These are phyloP conservation scores for Annulohypoxylon moriforme DNA, from an alignment of 495 filamentous ascomycete genomes.

Conservation along the genomic window DNA sequence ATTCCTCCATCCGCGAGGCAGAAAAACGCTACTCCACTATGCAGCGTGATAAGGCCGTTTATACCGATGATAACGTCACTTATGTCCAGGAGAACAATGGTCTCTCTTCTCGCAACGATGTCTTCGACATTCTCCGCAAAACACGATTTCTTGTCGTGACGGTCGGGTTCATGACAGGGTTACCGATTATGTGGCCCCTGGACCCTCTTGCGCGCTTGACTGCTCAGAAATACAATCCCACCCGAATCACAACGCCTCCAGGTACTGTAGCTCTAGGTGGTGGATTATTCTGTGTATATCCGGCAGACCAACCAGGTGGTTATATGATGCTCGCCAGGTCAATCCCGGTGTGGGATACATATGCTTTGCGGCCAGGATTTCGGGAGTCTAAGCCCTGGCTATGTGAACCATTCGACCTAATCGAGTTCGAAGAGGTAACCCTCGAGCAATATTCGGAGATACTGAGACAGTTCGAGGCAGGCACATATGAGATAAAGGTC, in stretches of 20 bases:
- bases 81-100: constrained; percentile 70
- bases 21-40: constrained; percentile 68
- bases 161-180: constrained; percentile 68
- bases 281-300: constrained; percentile 65
- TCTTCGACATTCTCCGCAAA: constrained; percentile 62
- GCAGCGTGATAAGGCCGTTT: constrained; percentile 67
- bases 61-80: constrained; percentile 66
- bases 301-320: constrained; percentile 68
- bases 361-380: constrained; percentile 62
- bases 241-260: constrained; percentile 66
- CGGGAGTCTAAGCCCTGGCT: constrained; percentile 61
- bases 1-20: constrained; percentile 60
- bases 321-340: constrained; percentile 68
- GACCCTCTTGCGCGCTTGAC: constrained; percentile 65
- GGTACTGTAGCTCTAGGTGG: constrained; percentile 68
- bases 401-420: constrained; percentile 67
- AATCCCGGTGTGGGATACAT: constrained; percentile 66
- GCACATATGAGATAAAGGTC: constrained; percentile 41
- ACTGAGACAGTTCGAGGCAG: constrained; percentile 56
- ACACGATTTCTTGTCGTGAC: constrained; percentile 63
- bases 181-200: constrained; percentile 65
- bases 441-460: constrained; percentile 61
- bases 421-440: constrained; percentile 65
- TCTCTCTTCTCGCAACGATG: constrained; percentile 29
- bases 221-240: constrained; percentile 70